These are phyloP conservation scores for Fusarium nisikadoi DNA, from an alignment of 2,329 filamentous ascomycete species.

Conservation along the genomic window DNA sequence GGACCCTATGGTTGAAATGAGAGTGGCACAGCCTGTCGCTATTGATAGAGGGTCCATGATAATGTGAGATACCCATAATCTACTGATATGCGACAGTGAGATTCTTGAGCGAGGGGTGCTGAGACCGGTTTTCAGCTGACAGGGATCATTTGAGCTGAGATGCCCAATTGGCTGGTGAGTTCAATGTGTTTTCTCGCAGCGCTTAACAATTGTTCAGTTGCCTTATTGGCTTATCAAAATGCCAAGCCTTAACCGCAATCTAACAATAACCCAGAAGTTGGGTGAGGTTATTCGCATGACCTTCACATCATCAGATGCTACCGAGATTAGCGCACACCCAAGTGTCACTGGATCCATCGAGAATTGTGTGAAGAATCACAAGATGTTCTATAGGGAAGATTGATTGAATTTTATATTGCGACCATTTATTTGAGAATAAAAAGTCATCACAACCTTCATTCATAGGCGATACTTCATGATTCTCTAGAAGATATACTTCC, in stretches of 20 bases:
- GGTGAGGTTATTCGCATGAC: neutral
- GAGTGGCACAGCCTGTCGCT: neutral
- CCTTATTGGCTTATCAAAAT: neutral
- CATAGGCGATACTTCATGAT: neutral
- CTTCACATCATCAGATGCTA: accelerated
- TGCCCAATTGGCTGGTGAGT: neutral
- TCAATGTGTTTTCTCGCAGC: neutral
- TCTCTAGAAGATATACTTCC: neutral
- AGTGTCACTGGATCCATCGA: too few relatives aligned
- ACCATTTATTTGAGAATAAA: neutral
- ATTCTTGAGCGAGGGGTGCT: neutral
- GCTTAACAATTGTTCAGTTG: neutral
- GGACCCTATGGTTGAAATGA: neutral
- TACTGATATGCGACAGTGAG: neutral
- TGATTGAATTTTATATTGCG: accelerated
- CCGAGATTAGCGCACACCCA: neutral
- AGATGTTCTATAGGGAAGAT: neutral
- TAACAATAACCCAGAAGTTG: neutral
- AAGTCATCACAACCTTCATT: accelerated
- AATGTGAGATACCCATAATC: neutral
- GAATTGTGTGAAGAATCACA: neutral
- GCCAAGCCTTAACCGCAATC: neutral
- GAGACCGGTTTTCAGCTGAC: neutral
- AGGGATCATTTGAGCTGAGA: neutral
- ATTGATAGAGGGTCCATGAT: neutral